Conservation (phyloP, 2,329 filamentous ascomycete genomes). For the Colletotrichum liaoningense region DNA sequence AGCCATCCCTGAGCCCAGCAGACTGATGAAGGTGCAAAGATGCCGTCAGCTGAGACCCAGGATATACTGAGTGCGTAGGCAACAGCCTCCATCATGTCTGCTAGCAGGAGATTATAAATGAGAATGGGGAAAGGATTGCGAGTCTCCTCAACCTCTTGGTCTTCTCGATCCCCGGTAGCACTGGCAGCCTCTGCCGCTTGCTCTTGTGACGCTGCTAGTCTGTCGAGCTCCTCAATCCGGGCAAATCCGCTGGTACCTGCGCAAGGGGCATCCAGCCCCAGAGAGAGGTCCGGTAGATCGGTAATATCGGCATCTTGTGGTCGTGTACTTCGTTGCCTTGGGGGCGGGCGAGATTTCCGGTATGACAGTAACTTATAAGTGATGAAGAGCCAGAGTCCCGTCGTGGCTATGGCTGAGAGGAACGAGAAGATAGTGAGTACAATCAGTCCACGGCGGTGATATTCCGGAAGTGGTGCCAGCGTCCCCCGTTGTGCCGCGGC, state of each 20-base stretch:
- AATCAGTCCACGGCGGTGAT: slow-evolving; percentile 20
- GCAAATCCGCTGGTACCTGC: neutral
- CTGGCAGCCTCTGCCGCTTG: neutral
- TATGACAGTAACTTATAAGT: slow-evolving; percentile 24
- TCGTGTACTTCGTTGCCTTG: neutral
- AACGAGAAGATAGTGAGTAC: slow-evolving; percentile 16
- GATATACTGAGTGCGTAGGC: slow-evolving; percentile 67
- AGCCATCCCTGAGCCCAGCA: slow-evolving; percentile 69
- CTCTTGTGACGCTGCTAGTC: slow-evolving; percentile 7
- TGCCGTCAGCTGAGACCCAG: slow-evolving; percentile 59
- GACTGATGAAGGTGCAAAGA: slow-evolving; percentile 58
- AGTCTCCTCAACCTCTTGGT: neutral
- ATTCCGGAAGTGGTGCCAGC: slow-evolving; percentile 17
- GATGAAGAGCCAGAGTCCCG: slow-evolving; percentile 20
- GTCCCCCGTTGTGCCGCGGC: slow-evolving; percentile 15
- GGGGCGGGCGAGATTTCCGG: neutral
- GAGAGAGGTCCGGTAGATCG: slow-evolving; percentile 15
- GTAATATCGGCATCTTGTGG: neutral
- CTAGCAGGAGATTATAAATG: slow-evolving; percentile 69
- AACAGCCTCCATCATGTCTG: slow-evolving; percentile 67
- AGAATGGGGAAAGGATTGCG: slow-evolving; percentile 70
- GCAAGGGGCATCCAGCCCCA: slow-evolving; percentile 10
- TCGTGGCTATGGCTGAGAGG: slow-evolving; percentile 8
- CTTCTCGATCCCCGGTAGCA: neutral
- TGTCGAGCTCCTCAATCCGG: slow-evolving; percentile 17